Base-by-base conservation (phyloP, 1,139 yeast genomes). In the Yamadazyma membranifaciens region DNA sequence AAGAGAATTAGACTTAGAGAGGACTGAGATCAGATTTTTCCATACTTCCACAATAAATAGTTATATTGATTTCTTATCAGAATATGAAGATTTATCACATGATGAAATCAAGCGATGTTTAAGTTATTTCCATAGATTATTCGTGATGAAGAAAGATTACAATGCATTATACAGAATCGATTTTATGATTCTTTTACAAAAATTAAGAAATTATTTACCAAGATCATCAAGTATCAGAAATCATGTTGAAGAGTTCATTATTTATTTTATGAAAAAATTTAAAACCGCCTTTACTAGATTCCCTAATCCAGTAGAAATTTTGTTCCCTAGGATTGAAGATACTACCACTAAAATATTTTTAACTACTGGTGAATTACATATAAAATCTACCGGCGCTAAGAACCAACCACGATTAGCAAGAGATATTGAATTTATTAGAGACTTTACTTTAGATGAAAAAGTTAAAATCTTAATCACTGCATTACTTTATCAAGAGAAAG, bases 91-190 rank as follows among this genome's bases (percentile, higher is more conserved):
- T 45, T 63, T 91, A 37, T 63, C 74, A 1, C 78, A 76, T 39
- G 72, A 66, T 10, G 83, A 83, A 42, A 67, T 92, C 36, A 82
- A 81, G 51, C 72, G 75, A 43, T 81, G 85, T 15, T 57, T 92
- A 24, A 69, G 83, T 1, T 91, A 80, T 56, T 81, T 89, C 54
- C 89, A 87, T 55, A 69, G 87, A 30, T 62, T 88, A 0, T 81
- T 89, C 51, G 82, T 83, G 39, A 56, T 66, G 0, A 72, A 80
- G 44, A 75, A 80, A 28, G 84, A 82, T 45, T 77, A 75, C 44
- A 80, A 80, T 28, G 74, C 81, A 10, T 66, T 91, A 31, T 84
- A 73, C 54, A 70, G 96, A 36, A 60, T 92, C 30, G 97, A 92
- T 57, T 80, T 92, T 52, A 77, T 92, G 71, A 59, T 60, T 14